Base-by-base conservation (phyloP, 225 moss, liverwort and hornwort species). In the Climacium dendroides region DNA sequence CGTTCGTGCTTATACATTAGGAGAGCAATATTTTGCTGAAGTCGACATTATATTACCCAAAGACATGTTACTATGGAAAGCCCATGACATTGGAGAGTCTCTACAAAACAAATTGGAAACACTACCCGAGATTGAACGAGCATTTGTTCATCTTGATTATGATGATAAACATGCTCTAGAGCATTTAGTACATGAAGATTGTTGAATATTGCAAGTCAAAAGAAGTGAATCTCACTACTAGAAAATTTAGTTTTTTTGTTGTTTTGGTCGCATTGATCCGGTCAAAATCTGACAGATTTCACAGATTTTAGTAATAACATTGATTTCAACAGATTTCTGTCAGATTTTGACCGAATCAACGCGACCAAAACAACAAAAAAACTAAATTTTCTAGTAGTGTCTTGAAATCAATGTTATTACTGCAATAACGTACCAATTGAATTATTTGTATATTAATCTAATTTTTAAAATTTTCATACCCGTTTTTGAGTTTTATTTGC, bases 131-230 rank as follows among this genome's bases (percentile, higher is more conserved):
- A 96, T 98, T 87, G 98, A 98, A 87, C 85, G 96, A 79, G 98
- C 98, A n/a, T 98, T 95, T 87, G 98, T 96, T 50, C 98, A 98
- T 87, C 86, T 98, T 81, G 96, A 98, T 83, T 98, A 96, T 1
- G 90, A 95, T 59, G 93, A 92, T 25, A 90, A 92, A 19, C 95
- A 96, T 82, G 48, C 55, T 26, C 11, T 90, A 12, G 90, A 93
- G 79, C 91, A 93, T 85, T 26, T 89, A 70, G 87, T 37, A 43
- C 87, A 85, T 35, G 64, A 61, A 10, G 88, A 91, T 5, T 79
- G 30, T 60, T 91, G 24, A 90, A 77, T 7, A 10, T 72, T 85
- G 23, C 7, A 79, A 13, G 15, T 19, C 10, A 43, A 79, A 53
- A 6, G 24, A 72, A 80, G 23, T 63, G 17, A 54, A 37, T n/a